phyloP scores from a whole-genome alignment of 129 eudicot genomes.

The Arctium minus region DNA sequence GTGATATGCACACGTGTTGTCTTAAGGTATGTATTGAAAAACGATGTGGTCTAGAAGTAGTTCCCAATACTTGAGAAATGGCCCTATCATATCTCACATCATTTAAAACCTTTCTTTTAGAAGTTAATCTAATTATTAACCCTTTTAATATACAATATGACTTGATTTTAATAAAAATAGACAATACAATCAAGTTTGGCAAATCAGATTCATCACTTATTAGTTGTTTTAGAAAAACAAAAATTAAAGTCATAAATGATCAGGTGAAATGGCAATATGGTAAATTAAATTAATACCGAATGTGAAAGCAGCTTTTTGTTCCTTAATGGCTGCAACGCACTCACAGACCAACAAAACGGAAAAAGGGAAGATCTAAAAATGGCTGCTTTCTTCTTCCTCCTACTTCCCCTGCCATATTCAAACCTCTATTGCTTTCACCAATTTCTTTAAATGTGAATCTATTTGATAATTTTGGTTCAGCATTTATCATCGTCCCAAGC shows the following conservation, averaged over 20 bases:
- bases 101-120: neutral
- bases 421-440: slow-evolving; percentile 1
- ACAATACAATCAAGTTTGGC: too few species aligned
- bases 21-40: neutral
- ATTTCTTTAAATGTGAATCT: neutral
- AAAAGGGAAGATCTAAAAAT: slow-evolving; percentile 28
- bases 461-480: neutral
- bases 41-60: neutral
- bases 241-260: neutral
- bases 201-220: too few species aligned
- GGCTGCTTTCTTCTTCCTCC: slow-evolving; percentile 22
- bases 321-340: slow-evolving; percentile 35
- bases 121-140: too few species aligned
- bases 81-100: neutral
- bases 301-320: slow-evolving; percentile 26
- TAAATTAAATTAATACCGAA: slow-evolving; percentile 7
- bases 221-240: too few species aligned
- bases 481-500: neutral
- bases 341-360: slow-evolving; percentile 27
- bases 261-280: slow-evolving; percentile 2
- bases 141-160: too few species aligned
- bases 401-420: neutral
- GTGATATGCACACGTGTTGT: neutral
- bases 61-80: neutral
- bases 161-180: too few species aligned